Evolutionary conservation across 2,329 filamentous ascomycete genomes (phyloP), one percentile per base, ranked within the genome.

Genomic region (Pseudonectria buxi): DNA sequence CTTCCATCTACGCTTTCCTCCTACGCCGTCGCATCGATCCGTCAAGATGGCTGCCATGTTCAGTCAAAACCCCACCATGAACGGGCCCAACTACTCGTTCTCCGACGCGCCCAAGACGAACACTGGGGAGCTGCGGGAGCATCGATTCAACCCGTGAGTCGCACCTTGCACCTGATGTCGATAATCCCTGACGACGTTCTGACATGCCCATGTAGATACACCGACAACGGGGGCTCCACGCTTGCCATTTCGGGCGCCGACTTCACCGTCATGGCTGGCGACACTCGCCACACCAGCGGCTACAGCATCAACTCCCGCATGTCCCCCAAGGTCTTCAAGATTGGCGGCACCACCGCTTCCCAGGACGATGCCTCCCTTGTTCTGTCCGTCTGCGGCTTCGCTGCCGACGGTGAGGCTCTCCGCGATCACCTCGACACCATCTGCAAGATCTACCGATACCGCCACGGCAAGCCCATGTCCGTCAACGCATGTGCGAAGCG

Each of bases 271-370:
- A 80, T 98, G 62, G 92, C 92, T 29, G 92, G 94, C 66, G 92
- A 98, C 71, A 98, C 92, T 53, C 86, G 92, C 61, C 86, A 87
- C 57, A 95, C 89, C 37, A 84, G 86, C 47, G 92, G 94, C 59
- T 98, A 95, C 79, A 95, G 84, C 74, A 98, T 98, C 81, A 95
- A 98, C 78, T 89, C 89, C 40, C 85, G 92, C 55, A 90, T 86
- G 71, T 78, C 83, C 40, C 92, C 92, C 38, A 98, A 98, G 68
- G 84, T 98, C 45, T 98, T 95, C 78, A 88, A 86, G 67, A 94
- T 98, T 51, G 92, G 94, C 41, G 92, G 90, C 35, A 86, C 89
- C 41, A 89, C 85, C 28, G 78, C 87, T 34, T 82, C 86, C 37
- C 86, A 94, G 61, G 78, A 84, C 42, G 86, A 89, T 51, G 85